phyloP scores from a whole-genome alignment of 495 filamentous ascomycete species.

The Penicillium bialowiezense region DNA sequence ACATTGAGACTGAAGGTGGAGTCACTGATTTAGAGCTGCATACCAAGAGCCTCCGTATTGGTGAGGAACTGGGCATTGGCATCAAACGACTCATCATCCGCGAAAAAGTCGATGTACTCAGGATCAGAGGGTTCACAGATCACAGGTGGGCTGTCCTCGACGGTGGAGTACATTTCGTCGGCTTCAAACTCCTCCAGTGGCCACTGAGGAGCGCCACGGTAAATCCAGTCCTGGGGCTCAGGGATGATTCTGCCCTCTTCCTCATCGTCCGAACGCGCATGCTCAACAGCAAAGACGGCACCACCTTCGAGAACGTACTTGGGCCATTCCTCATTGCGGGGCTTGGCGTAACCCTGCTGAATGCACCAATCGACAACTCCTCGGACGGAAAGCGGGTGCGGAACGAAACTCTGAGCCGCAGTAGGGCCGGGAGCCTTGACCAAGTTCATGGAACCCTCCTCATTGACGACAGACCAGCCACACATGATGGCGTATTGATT shows the following conservation, averaged over 20 bases:
- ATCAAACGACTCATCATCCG: not conserved
- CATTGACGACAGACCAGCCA: conserved; percentile 27
- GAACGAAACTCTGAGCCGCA: not conserved
- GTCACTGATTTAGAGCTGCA: too few relatives aligned
- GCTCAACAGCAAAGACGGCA: not conserved
- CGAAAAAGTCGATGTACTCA: not conserved
- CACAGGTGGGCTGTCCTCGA: not conserved
- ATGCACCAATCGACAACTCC: not conserved
- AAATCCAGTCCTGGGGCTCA: not conserved
- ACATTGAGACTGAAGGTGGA: too few relatives aligned
- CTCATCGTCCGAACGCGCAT: not conserved
- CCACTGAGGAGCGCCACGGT: not conserved
- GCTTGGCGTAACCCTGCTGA: not conserved
- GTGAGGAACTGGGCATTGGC: too few relatives aligned
- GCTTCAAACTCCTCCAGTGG: not conserved
- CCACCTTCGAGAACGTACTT: not conserved
- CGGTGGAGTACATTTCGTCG: not conserved
- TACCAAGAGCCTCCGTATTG: too few relatives aligned
- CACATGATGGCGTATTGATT: conserved; percentile 37
- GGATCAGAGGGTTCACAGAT: not conserved
- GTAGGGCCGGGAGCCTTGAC: not conserved
- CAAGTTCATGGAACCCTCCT: not conserved
- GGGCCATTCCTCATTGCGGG: not conserved
- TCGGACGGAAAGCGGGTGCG: not conserved
- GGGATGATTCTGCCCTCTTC: not conserved